Evolutionary conservation across 23 red algal species (phyloP).

Genomic region (Gracilaria gracilis): DNA sequence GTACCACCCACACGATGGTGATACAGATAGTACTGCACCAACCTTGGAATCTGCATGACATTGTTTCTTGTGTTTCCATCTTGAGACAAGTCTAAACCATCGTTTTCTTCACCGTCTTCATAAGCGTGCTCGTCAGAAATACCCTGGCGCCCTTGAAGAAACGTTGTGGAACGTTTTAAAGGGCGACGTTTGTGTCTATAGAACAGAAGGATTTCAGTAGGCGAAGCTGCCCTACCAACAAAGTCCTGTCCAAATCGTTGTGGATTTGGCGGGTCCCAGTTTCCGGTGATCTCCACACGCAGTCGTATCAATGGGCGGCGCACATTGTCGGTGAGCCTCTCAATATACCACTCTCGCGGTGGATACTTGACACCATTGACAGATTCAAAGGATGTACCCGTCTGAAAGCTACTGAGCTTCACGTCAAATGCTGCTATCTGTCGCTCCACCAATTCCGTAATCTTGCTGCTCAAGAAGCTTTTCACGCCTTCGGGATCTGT

Average conservation of each 20-base stretch:
- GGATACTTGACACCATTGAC: constrained; percentile 48
- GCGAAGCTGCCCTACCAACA: constrained; percentile 79
- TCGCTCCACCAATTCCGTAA: constrained; percentile 46
- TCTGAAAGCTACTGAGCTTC: constrained; percentile 44
- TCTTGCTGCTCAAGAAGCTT: constrained; percentile 43
- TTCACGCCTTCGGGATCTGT: constrained; percentile 58
- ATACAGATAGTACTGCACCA: constrained; percentile 75
- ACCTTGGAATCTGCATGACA: constrained; percentile 69
- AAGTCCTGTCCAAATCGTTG: constrained; percentile 87
- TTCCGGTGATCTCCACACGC: constrained; percentile 83
- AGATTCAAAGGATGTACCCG: constrained; percentile 10
- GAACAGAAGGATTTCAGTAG: constrained; percentile 83
- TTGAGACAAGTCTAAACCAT: constrained; percentile 20
- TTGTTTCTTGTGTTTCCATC: constrained; percentile 19
- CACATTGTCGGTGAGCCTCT: constrained; percentile 50
- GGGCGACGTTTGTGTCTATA: constrained; percentile 48
- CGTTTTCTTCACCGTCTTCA: constrained; percentile 52
- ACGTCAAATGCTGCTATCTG: constrained; percentile 71
- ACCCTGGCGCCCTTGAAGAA: constrained; percentile 34
- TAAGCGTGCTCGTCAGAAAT: not conserved
- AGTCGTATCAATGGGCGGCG: constrained; percentile 87
- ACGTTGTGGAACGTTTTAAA: constrained; percentile 30
- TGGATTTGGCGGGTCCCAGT: constrained; percentile 73
- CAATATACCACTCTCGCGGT: constrained; percentile 34
- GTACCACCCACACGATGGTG: constrained; percentile 46